Base-by-base conservation (phyloP, 345 rosid genomes). In the Populus euphratica region DNA sequence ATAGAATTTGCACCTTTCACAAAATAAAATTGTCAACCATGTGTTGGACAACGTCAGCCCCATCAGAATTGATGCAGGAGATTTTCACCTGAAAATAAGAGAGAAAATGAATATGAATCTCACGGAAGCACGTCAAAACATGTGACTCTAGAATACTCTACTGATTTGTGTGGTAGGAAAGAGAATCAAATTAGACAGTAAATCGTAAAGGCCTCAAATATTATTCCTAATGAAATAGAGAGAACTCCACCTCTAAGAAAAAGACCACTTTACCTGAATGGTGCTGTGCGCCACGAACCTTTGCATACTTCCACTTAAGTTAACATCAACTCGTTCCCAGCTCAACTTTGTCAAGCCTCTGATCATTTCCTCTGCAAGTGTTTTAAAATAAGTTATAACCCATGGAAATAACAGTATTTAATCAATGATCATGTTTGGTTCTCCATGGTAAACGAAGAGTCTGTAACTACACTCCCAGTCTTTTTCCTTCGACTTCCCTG, bases 311-410 rank as follows among this genome's bases (percentile, higher is more conserved):
- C 97, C 91, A 5, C 87, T 87, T 86, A 93, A 94, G 85, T 86
- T 86, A 79, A 90, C 98, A 71, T 94, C 95, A 36, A 91, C 79
- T 68, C 97, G 77, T 76, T 94, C 95, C 97, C 98, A 94, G 78
- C 85, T 85, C 81, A 93, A 6, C 73, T 77, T 85, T 63, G 90
- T 91, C 83, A 93, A 77, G 63, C 81, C 85, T 79, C 88, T 86
- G 80, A 94, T 83, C 97, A 93, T 93, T 75, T 86, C 90, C 84
- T 90, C 98, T 94, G 81, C 85, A 88, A 47, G 67, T 56, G 36
- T 70, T 21, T 44, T 44, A 72, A 73, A 69, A 72, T 43, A 35
- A 35, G 50, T 20, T 39, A 68, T 9, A 29, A 23, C 35, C 43
- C 61, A 68, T 68, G 25, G 49, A 27, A 68, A 68, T 20, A 64